These are phyloP conservation scores for Physcomitrellopsis africana DNA, from an alignment of 225 moss, liverwort and hornwort genomes.

Conservation along the genomic window DNA sequence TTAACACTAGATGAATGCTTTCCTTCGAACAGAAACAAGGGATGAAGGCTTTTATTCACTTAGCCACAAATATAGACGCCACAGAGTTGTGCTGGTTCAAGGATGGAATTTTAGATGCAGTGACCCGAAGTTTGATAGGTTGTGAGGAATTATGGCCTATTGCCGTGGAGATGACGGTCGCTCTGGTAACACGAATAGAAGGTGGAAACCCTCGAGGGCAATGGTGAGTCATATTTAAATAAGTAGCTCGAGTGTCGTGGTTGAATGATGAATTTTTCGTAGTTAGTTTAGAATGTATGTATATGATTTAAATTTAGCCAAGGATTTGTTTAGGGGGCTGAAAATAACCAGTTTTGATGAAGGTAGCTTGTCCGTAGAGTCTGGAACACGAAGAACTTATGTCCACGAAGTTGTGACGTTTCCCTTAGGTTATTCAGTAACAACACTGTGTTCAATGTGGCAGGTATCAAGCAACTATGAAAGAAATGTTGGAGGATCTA, in stretches of 20 bases:
- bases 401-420: neutral
- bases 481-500: slow-evolving; percentile 82
- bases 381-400: neutral
- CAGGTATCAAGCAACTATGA: slow-evolving; percentile 81
- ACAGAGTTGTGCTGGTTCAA: slow-evolving; percentile 72
- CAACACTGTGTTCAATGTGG: slow-evolving; percentile 15
- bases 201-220: slow-evolving; percentile 71
- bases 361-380: neutral
- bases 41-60: slow-evolving; percentile 73
- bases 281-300: no score
- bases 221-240: slow-evolving; percentile 60
- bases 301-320: no score
- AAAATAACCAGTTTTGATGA: no score
- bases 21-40: slow-evolving; percentile 69
- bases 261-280: neutral
- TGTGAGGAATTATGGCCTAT: slow-evolving; percentile 82
- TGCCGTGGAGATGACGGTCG: slow-evolving; percentile 88
- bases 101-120: slow-evolving; percentile 84
- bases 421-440: slow-evolving; percentile 9
- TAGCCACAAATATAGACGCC: slow-evolving; percentile 68
- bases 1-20: slow-evolving; percentile 20
- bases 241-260: neutral
- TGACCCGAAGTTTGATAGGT: slow-evolving; percentile 71
- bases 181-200: slow-evolving; percentile 71
- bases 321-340: no score